These are phyloP conservation scores for Fusarium palustre DNA, from an alignment of 2,329 filamentous ascomycete species.

Conservation along the genomic window DNA sequence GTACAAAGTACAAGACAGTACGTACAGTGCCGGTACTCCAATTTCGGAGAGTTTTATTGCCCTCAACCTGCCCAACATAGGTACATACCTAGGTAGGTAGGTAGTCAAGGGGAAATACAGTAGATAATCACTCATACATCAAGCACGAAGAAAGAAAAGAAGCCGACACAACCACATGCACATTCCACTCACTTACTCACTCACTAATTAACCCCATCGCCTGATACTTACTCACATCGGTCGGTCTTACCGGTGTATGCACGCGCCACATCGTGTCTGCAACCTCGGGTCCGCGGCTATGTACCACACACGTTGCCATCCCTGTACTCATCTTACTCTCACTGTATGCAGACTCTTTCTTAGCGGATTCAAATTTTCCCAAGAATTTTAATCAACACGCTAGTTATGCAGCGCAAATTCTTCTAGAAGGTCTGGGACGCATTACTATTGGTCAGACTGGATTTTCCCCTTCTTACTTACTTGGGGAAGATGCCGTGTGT, in stretches of 20 bases:
- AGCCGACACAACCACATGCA: background rate
- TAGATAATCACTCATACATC: background rate
- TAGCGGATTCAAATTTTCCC: slow-evolving; percentile 1
- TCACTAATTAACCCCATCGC: slow-evolving; percentile 7
- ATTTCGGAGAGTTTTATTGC: slow-evolving; percentile 1
- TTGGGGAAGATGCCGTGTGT: background rate
- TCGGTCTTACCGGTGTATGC: slow-evolving; percentile 25
- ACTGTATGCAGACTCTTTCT: background rate
- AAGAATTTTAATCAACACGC: slow-evolving; percentile 12
- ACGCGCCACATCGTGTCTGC: slow-evolving; percentile 16
- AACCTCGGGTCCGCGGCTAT: slow-evolving; percentile 25
- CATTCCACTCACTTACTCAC: background rate
- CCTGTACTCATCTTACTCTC: background rate
- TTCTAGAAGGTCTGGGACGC: slow-evolving; percentile 16
- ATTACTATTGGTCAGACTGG: background rate
- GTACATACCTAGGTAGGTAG: no score
- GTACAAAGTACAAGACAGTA: background rate
- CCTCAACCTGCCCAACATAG: slow-evolving; percentile 23
- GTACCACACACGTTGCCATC: background rate
- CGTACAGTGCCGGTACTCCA: background rate
- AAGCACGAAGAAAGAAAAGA: background rate
- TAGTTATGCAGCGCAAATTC: slow-evolving; percentile 8
- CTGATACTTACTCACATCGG: slow-evolving; percentile 9
- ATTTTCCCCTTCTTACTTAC: background rate
- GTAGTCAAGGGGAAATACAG: background rate